A percentile compares a stretch with the other conserved stretches of the same genome.
Conservation (phyloP, 306 rosid genomes). For the Luffa aegyptiaca region DNA sequence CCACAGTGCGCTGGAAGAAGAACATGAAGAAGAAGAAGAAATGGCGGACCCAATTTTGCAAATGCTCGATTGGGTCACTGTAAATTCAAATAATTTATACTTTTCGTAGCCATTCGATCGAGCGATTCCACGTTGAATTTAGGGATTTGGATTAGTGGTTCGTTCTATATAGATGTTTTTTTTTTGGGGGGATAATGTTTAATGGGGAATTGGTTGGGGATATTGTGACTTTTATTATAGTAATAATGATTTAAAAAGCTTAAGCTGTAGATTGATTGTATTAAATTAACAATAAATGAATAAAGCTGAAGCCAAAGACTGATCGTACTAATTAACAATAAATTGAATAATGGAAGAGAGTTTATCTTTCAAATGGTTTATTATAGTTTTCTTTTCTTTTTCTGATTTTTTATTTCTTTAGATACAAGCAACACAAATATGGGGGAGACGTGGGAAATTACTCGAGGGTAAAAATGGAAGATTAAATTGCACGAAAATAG, state of each 20-base stretch:
- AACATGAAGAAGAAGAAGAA: not conserved
- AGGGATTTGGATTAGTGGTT: not conserved
- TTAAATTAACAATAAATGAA: not conserved
- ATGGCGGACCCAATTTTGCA: not conserved
- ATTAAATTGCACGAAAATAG: too few species aligned
- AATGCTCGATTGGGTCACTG: not conserved
- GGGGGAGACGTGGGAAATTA: too few species aligned
- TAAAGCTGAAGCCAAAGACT: not conserved
- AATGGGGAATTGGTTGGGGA: not conserved
- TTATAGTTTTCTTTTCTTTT: too few species aligned
- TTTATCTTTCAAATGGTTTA: not conserved
- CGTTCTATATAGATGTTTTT: not conserved
- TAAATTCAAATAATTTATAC: not conserved
- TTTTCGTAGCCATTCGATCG: not conserved
- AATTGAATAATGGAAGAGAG: not conserved
- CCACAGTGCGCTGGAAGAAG: conserved; percentile 35
- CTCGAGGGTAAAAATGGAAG: too few species aligned
- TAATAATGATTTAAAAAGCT: not conserved
- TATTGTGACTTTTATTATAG: not conserved
- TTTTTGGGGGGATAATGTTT: not conserved
- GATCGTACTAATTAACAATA: not conserved
- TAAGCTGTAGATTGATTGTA: not conserved
- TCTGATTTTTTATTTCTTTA: too few species aligned
- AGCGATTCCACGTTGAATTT: not conserved
- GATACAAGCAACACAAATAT: too few species aligned